Evolutionary conservation across 768 basidiomycete genomes (phyloP), one percentile per base, ranked within the genome.

Genomic region (Pleurotus citrinopileatus): DNA sequence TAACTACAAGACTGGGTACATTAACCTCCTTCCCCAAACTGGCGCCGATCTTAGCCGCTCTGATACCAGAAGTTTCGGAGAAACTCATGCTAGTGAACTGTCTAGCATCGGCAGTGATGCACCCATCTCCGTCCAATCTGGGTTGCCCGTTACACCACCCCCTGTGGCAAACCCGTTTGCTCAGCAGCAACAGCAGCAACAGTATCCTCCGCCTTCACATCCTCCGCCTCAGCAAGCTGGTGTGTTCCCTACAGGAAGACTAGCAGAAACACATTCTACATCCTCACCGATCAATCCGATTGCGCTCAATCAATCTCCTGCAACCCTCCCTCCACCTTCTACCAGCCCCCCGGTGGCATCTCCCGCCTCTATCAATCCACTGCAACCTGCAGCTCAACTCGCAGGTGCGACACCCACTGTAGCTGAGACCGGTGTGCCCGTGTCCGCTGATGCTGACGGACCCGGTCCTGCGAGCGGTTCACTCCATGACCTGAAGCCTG

Each of bases 51-150:
- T 90, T 36, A 75, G 77, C 55, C 75, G 85, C 56, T 86, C 86
- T 3, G 87, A 93, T 61, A 89, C 87, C 0, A 81, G 81, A 54
- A 91, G 87, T 67, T 94, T 94, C 63, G 91, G 91, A 17, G 88
- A 87, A 68, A 92, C 84, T 34, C 91, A 94, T 61, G 88, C 87
- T 0, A 75, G 70, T 29, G 91, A 93, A 69, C 75, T 94, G 29
- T 78, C 78, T 15, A 76, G 72, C 59, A 83, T 91, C 48, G 69
- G 69, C 45, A 63, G 65, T 0, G 58, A 63, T 20, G 53, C 59
- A 4, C 61, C 58, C 23, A 56, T 61, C 22, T 47, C 59, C 32
- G 60, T 57, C 43, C 69, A 72, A 53, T 69, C 72, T 17, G 66
- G 65, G 42, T 63, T 76, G n/a, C 69, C 77, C 2, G 20, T 76